Evolutionary conservation across 257 asterid genomes (phyloP), one percentile per base, ranked within the genome.

Genomic region (Plantago elongata): DNA sequence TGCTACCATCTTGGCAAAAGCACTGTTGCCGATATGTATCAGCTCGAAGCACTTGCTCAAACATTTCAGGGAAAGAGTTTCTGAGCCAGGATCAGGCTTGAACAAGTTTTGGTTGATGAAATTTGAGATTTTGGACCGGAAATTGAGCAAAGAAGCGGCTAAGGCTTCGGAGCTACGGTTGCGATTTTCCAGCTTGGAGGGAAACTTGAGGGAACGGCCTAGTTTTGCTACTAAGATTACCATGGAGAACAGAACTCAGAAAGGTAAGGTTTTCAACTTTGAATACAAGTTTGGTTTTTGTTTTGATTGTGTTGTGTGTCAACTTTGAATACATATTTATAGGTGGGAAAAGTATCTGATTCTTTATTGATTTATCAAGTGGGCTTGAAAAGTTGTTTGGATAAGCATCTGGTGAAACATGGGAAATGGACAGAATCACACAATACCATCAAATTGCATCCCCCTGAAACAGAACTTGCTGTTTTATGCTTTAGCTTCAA

Each of bases 1-100:
- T 51, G 73, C 74, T 64, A 65, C 83, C 59, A 86, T 64, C 57
- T 71, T 67, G 0, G 87, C 75, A 22, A 89, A 82, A 15, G 93
- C 88, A 51, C 47, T 63, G 76, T 74, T 69, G 44, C 63, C 60
- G 61, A 74, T 2, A 43, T 65, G 70, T 3, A 84, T 66, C 57
- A 73, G 64, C 64, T 77, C 80, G 16, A 86, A 69, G 58, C 78
- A 80, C 3, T 64, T 70, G 13, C 54, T 48, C 52, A 72, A 43
- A 55, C 77, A 78, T 16, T 34, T 13, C 46, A 76, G 51, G 3
- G 91, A 77, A 60, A 65, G 37, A 22, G 51, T 61, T n/a, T 65
- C 69, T 13, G 78, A 62, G 46, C 76, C 83, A 14, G 72, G 64
- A 14, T 70, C 72, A 0, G 67, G 55, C 17, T 72, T 70, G 29